phyloP scores from a whole-genome alignment of 2,329 filamentous ascomycete genomes.

The Diplodia mutila region DNA sequence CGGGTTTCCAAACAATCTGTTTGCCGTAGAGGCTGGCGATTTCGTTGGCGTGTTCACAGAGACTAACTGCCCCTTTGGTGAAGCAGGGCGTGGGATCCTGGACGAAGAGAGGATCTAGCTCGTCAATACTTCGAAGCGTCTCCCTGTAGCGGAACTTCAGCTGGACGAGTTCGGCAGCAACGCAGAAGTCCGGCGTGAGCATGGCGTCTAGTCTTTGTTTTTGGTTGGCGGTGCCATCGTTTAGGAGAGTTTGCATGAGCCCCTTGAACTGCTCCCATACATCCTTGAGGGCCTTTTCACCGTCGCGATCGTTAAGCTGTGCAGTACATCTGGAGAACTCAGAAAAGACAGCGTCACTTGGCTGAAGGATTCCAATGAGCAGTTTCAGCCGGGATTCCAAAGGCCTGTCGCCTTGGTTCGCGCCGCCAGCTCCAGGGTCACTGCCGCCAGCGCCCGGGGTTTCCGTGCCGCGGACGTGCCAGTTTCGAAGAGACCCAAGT shows the following conservation, averaged over 20 bases:
- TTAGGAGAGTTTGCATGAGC: conserved; percentile 32
- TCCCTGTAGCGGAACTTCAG: conserved; percentile 41
- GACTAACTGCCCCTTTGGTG: conserved; percentile 36
- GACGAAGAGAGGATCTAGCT: conserved; percentile 36
- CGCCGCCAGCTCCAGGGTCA: background rate
- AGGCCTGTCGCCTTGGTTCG: background rate
- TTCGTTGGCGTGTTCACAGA: conserved; percentile 34
- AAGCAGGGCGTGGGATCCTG: conserved; percentile 32
- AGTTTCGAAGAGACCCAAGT: background rate
- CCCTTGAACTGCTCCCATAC: conserved; percentile 39
- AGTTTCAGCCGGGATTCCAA: conserved; percentile 31
- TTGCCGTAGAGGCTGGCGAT: conserved; percentile 36
- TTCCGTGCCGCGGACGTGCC: background rate
- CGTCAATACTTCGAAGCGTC: conserved; percentile 37
- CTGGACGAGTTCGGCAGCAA: conserved; percentile 37
- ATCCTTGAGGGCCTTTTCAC: conserved; percentile 28
- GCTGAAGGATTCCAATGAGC: conserved; percentile 34
- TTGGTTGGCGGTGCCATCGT: conserved; percentile 36
- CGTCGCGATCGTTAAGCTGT: background rate
- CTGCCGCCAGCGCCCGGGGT: background rate
- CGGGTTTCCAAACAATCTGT: conserved; percentile 29
- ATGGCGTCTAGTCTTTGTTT: conserved; percentile 35
- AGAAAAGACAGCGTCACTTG: conserved; percentile 34
- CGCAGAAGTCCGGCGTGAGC: conserved; percentile 38
- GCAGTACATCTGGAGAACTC: conserved; percentile 30